These are phyloP conservation scores for Trichosporon sp. DNA, from an alignment of 1,284 basidiomycete genomes.

Conservation along the genomic window DNA sequence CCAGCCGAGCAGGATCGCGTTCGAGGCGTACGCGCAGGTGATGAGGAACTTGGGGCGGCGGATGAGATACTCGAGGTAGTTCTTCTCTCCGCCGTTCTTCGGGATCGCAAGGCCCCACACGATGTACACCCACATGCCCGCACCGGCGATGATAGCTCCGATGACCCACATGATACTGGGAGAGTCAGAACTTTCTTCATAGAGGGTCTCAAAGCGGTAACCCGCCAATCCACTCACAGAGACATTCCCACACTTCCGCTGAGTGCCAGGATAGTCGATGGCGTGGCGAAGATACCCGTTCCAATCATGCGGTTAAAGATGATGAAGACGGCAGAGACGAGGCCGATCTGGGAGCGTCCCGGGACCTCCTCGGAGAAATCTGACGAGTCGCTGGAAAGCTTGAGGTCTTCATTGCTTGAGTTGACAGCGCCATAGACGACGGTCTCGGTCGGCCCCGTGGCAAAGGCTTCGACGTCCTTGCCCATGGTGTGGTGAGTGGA, in stretches of 20 bases:
- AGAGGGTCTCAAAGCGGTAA: too few relatives aligned
- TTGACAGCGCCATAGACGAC: background rate
- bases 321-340: constrained; percentile 14
- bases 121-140: constrained; percentile 33
- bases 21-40: constrained; percentile 19
- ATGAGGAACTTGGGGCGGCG: constrained; percentile 18
- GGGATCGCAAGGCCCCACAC: constrained; percentile 24
- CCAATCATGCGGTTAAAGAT: constrained; percentile 20
- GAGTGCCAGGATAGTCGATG: constrained; percentile 12
- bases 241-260: constrained; percentile 21
- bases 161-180: constrained; percentile 30
- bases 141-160: constrained; percentile 26
- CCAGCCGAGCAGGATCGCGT: constrained; percentile 23
- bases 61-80: constrained; percentile 26
- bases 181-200: background rate
- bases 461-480: background rate
- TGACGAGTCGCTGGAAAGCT: background rate
- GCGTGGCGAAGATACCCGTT: constrained; percentile 22
- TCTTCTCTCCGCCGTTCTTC: constrained; percentile 24
- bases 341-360: constrained; percentile 12
- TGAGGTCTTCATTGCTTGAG: background rate
- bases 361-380: background rate
- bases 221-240: constrained; percentile 3
- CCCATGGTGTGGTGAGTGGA: background rate
- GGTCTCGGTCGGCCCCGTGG: background rate